A percentile compares a stretch with the other conserved stretches of the same genome.
Conservation (phyloP, 306 rosid genomes). For the Cucurbita argyrosperma region DNA sequence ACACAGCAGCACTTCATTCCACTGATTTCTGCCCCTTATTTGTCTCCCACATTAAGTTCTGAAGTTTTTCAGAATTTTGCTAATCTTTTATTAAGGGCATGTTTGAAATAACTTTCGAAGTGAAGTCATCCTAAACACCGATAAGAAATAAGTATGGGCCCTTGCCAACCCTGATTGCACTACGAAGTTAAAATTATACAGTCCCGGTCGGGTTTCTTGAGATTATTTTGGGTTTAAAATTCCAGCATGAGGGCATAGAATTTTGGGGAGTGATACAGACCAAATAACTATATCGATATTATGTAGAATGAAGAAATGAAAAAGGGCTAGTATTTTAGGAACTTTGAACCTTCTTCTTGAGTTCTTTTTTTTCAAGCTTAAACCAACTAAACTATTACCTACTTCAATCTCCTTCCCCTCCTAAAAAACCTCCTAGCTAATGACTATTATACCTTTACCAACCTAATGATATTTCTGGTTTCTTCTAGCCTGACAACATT, state of each 20-base stretch:
- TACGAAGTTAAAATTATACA: background rate
- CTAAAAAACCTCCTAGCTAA: too few relatives aligned
- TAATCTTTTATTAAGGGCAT: too few relatives aligned
- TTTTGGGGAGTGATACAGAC: background rate
- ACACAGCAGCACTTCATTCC: background rate
- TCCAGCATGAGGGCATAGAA: background rate
- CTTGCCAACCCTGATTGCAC: background rate
- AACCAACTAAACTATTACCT: background rate
- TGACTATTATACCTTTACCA: too few relatives aligned
- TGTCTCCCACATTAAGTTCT: background rate
- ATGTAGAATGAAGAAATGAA: too few relatives aligned
- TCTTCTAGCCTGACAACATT: too few relatives aligned
- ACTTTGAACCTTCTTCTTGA: background rate
- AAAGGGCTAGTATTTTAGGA: too few relatives aligned
- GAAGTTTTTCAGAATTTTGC: background rate
- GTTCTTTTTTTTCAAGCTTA: background rate
- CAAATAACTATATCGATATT: too few relatives aligned
- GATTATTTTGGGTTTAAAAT: too few relatives aligned
- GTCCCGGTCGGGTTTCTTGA: too few relatives aligned
- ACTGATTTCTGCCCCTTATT: background rate
- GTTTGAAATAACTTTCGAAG: too few relatives aligned
- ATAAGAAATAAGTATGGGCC: background rate
- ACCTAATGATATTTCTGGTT: too few relatives aligned
- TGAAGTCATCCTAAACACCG: background rate
- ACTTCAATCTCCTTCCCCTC: too few relatives aligned